A percentile compares a stretch with the other conserved stretches of the same genome.
These are phyloP conservation scores for Sugiyamaella chiloensis DNA, from an alignment of 805 yeast genomes.

Conservation along the genomic window DNA sequence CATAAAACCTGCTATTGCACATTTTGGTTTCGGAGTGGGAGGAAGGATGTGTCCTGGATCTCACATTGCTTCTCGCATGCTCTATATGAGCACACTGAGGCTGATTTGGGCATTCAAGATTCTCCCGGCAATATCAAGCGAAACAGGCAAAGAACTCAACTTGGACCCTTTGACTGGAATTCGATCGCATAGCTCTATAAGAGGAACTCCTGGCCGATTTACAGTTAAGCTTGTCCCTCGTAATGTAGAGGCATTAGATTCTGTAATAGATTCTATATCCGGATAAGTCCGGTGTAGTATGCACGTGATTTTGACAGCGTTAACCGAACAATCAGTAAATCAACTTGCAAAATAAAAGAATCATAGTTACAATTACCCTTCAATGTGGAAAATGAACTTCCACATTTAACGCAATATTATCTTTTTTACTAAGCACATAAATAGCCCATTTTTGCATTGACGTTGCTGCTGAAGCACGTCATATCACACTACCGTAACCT, in stretches of 20 bases:
- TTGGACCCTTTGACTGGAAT: constrained; percentile 26
- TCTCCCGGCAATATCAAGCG: constrained; percentile 19
- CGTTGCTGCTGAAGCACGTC: background rate
- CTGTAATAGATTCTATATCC: background rate
- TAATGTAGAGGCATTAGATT: constrained; percentile 14
- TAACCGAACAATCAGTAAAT: background rate
- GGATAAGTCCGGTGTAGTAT: too few species aligned
- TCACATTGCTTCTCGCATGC: constrained; percentile 54
- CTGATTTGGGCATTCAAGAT: constrained; percentile 48
- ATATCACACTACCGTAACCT: too few species aligned
- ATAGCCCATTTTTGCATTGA: too few species aligned
- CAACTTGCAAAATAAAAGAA: background rate
- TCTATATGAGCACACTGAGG: constrained; percentile 52
- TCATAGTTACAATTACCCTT: background rate
- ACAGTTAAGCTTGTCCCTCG: constrained; percentile 25
- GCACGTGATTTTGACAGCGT: too few species aligned
- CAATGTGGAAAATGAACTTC: too few species aligned
- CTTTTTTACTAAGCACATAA: too few species aligned
- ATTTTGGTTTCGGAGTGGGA: constrained; percentile 49
- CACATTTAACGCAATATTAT: too few species aligned
- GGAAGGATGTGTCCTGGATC: constrained; percentile 64
- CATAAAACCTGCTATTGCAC: constrained; percentile 16
- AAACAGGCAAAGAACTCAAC: constrained; percentile 14
- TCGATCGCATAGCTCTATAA: constrained; percentile 23
- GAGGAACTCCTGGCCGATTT: constrained; percentile 27